Evolutionary conservation across 2,329 filamentous ascomycete species (phyloP), one percentile per base, ranked within the genome.

Genomic region (Aspergillus fischeri): DNA sequence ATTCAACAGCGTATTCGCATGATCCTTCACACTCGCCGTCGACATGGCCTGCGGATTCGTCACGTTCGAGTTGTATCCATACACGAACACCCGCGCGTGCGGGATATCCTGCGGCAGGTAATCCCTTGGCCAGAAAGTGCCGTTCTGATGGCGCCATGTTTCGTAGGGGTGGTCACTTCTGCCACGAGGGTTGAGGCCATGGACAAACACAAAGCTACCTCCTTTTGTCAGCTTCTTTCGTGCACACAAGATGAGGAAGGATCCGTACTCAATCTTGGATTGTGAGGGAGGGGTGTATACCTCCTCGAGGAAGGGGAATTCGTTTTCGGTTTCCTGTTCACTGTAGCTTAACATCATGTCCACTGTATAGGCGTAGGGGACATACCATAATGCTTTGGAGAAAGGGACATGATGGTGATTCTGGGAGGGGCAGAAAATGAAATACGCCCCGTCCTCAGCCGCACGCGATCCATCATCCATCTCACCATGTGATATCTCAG

Each of bases 1-100:
- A 45, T 72, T 72, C 60, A 73, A 45, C 42, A 72, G 44, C 0
- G 67, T 71, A 58, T 73, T 71, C 2, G 70, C 70, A 63, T 72
- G 70, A 28, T 72, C 71, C 20, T 70, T 70, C 52, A 73, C 68
- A 47, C 68, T 67, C 9, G 68, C 68, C 0, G 67, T 72, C 1
- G 71, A 72, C 70, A 72, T 70, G 3, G 65, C 62, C 49, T 71
- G 68, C 1, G 70, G 60, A 17, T 68, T 65, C 1, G 68, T 68
- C 42, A 71, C 64, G 27, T 62, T 70, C 1, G 68, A 67, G 44
- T 73, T 72, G 49, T 72, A 72, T 3, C 70, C 70, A 51, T 70
- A 72, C 5, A 70, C 62, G 41, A 72, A 70, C 28, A 72, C 54
- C 0, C 70, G 63, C 3, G 70, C 63, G 47, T 69, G 65, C 1